Percentiles rank a stretch among this genome's conserved stretches.
These are phyloP conservation scores for Aspergillus baeticus DNA, from an alignment of 495 filamentous ascomycete genomes.

Conservation along the genomic window DNA sequence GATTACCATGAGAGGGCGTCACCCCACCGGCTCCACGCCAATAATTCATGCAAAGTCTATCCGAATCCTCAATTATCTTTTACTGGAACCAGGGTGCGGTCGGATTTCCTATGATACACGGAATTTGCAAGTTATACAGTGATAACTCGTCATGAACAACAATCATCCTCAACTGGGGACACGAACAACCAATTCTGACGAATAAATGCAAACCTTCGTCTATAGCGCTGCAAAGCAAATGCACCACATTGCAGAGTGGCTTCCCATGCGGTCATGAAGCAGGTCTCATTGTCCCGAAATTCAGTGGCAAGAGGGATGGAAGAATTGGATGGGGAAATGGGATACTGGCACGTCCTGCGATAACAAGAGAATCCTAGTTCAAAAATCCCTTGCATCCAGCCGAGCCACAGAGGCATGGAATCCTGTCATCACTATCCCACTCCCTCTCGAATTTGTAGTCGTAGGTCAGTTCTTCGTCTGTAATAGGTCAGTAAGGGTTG, in stretches of 20 bases:
- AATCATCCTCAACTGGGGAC: neutral
- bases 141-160: constrained; percentile 7
- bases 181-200: neutral
- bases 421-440: constrained; percentile 88
- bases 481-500: constrained; percentile 43
- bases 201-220: neutral
- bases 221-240: constrained; percentile 3
- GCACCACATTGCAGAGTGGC: constrained; percentile 2
- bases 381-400: constrained; percentile 97
- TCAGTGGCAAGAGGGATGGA: neutral
- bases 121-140: constrained; percentile 14
- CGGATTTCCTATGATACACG: constrained; percentile 17
- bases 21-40: neutral
- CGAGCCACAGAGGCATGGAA: constrained; percentile 95
- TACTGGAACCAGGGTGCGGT: neutral
- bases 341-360: neutral
- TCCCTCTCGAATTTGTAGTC: constrained; percentile 99
- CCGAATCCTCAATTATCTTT: constrained; percentile 5
- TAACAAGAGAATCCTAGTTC: constrained; percentile 58
- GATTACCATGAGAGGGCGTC: too few species aligned
- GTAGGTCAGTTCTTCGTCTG: constrained; percentile 98
- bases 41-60: constrained; percentile 5
- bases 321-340: neutral
- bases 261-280: neutral
- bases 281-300: neutral